Evolutionary conservation across 2,329 filamentous ascomycete genomes (phyloP).

Genomic region (Hortaea sp.): DNA sequence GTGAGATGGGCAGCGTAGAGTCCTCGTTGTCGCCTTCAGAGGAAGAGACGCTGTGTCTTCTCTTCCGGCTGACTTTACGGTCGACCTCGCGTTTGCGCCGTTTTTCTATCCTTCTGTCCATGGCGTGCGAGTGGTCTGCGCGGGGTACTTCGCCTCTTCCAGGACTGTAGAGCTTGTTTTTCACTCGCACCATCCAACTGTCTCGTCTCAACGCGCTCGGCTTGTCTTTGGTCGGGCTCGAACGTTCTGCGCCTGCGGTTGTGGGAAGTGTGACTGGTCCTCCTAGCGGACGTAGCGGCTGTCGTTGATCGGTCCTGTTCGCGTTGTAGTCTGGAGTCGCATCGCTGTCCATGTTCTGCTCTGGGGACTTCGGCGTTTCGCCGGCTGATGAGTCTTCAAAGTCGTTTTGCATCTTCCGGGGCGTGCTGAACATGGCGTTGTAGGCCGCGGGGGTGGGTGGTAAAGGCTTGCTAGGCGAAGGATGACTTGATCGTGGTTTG

Average conservation of each 20-base stretch:
- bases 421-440: constrained; percentile 28
- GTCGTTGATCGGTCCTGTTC: no score
- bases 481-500: constrained; percentile 41
- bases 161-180: constrained; percentile 27
- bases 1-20: constrained; percentile 9
- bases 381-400: constrained; percentile 37
- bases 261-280: constrained; percentile 1
- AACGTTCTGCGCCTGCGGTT: constrained; percentile 10
- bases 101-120: constrained; percentile 28
- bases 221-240: constrained; percentile 27
- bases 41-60: constrained; percentile 23
- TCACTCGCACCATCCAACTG: constrained; percentile 14
- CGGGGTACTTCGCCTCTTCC: constrained; percentile 28
- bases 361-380: constrained; percentile 39
- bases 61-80: constrained; percentile 14
- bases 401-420: constrained; percentile 27
- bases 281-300: no score
- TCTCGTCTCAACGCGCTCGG: constrained; percentile 12
- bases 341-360: constrained; percentile 28
- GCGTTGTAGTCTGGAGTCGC: constrained; percentile 17
- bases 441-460: constrained; percentile 25
- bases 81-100: constrained; percentile 18
- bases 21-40: constrained; percentile 17
- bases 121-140: constrained; percentile 26
- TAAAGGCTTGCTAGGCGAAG: constrained; percentile 27